These are phyloP conservation scores for Leucocoprinus sp. DNA, from an alignment of 768 basidiomycete genomes.

Conservation along the genomic window DNA sequence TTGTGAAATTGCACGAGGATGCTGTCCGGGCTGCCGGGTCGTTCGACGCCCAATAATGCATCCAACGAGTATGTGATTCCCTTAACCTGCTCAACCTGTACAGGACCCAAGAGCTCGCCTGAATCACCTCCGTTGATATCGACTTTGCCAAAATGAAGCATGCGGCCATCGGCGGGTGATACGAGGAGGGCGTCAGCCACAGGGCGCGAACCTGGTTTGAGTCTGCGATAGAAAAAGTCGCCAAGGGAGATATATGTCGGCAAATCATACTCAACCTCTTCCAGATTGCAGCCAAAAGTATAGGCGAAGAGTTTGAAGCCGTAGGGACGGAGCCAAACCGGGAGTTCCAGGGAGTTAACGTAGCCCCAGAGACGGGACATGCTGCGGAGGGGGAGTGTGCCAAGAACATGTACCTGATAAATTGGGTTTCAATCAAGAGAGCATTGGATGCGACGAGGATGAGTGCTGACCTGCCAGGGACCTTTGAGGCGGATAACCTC, in stretches of 20 bases:
- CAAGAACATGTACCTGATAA: conserved; percentile 88
- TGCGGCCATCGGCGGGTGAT: conserved; percentile 88
- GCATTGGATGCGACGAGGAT: neutral
- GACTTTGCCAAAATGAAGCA: conserved; percentile 89
- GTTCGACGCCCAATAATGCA: conserved; percentile 77
- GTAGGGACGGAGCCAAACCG: conserved; percentile 90
- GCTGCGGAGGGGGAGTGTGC: conserved; percentile 88
- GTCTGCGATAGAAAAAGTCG: conserved; percentile 88
- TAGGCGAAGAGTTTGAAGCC: conserved; percentile 80
- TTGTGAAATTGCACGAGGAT: conserved; percentile 27
- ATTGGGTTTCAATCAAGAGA: neutral
- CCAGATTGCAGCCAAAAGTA: conserved; percentile 90
- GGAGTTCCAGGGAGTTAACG: conserved; percentile 86
- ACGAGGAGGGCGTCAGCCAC: conserved; percentile 73
- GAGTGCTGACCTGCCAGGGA: conserved; percentile 76
- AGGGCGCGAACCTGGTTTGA: conserved; percentile 77
- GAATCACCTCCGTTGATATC: conserved; percentile 38
- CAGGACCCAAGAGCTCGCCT: neutral
- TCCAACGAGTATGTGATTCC: conserved; percentile 96
- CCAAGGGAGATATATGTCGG: conserved; percentile 80
- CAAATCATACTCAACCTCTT: conserved; percentile 82
- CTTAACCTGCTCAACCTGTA: conserved; percentile 86
- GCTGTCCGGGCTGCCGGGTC: conserved; percentile 36
- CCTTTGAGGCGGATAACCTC: conserved; percentile 78
- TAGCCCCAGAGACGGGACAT: conserved; percentile 98